Evolutionary conservation across 306 rosid genomes (phyloP).

Genomic region (Malus orientalis): DNA sequence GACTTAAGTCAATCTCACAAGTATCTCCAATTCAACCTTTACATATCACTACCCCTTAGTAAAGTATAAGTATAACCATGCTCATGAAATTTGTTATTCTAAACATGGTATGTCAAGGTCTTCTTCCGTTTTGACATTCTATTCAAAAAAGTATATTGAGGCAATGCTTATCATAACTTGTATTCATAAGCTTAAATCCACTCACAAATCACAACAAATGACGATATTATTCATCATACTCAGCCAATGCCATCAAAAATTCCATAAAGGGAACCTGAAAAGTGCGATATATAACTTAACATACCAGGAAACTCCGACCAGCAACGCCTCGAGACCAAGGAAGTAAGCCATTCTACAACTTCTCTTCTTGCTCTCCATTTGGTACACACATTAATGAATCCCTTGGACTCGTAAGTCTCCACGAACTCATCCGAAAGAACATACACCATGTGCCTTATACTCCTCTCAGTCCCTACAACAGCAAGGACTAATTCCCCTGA

Average conservation of each 20-base stretch:
- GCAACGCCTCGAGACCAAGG: slow-evolving; percentile 36
- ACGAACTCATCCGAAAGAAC: slow-evolving; percentile 55
- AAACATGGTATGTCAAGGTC: background rate
- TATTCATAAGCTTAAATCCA: background rate
- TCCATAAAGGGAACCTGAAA: background rate
- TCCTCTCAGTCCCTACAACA: slow-evolving; percentile 83
- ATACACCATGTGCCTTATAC: slow-evolving; percentile 81
- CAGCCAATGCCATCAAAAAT: background rate
- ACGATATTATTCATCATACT: background rate
- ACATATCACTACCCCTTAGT: background rate
- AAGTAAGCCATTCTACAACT: slow-evolving; percentile 71
- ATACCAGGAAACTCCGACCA: slow-evolving; percentile 21
- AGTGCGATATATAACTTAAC: slow-evolving; percentile 9
- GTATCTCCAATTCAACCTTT: background rate
- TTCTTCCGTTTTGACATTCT: background rate
- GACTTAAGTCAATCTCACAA: background rate
- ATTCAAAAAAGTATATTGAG: background rate
- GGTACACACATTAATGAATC: slow-evolving; percentile 28
- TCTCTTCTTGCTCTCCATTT: slow-evolving; percentile 80
- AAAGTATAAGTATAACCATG: background rate
- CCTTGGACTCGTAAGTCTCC: slow-evolving; percentile 34
- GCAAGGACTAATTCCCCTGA: slow-evolving; percentile 52
- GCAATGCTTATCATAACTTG: background rate
- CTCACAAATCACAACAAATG: background rate
- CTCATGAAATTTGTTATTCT: slow-evolving; percentile 1